Base-by-base conservation (phyloP, 352 stramenopile genomes). In the Aphanomyces stellatus region DNA sequence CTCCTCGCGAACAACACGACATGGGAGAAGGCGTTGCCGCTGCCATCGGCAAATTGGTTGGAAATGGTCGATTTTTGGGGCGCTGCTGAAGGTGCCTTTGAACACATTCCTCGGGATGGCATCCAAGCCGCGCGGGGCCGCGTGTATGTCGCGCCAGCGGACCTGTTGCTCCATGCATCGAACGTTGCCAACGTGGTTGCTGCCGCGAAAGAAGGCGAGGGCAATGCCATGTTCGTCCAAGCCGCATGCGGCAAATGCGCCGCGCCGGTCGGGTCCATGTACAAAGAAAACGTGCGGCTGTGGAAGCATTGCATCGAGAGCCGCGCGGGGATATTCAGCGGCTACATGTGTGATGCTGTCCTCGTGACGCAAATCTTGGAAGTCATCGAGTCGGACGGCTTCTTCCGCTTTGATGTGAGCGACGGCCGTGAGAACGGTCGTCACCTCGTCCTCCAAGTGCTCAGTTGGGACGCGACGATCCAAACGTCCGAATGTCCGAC, bases 51-150 rank as follows among this genome's bases (percentile, higher is more conserved):
- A 22, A 90, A 91, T 55, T 93, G 85, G 85, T 88, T 88, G 76
- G 85, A 93, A 31, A 93, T 93, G 85, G 87, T 90, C 40, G 85
- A 93, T 65, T 93, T 91, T 55, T 91, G 85, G 85, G 85, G 85
- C 10, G 78, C 80, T 35, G 85, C 82, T 7, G 79, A 88, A 55
- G 85, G 85, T 41, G 84, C 79, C 2, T 93, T 93, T 65, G 82
- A 91, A 64, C 80, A 93, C 46, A 81, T 93, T 62, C 82, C 85
- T 4, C 74, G 80, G 0, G 81, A 91, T 35, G 75, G 76, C 49
- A 91, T 93, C 51, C 69, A 79, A 22, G 78, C 82, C 2, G 75
- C 86, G 13, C 28, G 55, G 22, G 61, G 62, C 5, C 78, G 82
- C 17, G 68, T 90, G 13, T 82, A 85, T 49, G 78, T 93, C 28